Percentiles rank a stretch among this genome's conserved stretches.
phyloP scores from a whole-genome alignment of 768 basidiomycete species.

The Mycena rosella region DNA sequence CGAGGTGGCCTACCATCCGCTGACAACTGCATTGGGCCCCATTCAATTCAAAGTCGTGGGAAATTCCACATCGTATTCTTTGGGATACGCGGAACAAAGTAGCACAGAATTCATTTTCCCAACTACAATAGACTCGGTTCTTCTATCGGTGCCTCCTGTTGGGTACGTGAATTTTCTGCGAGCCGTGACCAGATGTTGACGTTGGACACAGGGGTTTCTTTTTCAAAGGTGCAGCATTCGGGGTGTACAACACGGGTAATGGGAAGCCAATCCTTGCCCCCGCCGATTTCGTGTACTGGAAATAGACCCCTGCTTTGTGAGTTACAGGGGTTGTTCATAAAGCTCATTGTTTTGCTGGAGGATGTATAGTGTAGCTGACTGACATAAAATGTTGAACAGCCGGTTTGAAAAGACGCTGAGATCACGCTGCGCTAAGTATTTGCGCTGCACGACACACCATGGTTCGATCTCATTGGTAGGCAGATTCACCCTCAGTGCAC shows the following conservation, averaged over 20 bases:
- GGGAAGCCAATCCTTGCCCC: constrained; percentile 50
- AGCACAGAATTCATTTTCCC: constrained; percentile 41
- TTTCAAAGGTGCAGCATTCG: constrained; percentile 55
- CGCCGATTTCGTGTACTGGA: constrained; percentile 55
- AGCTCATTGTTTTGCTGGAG: no score
- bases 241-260: constrained; percentile 54
- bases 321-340: no score
- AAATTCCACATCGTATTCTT: constrained; percentile 45
- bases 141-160: constrained; percentile 48
- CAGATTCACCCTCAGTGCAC: no score
- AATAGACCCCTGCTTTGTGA: constrained; percentile 42
- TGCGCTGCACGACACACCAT: no score
- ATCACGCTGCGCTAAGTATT: no score
- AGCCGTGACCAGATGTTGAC: background rate
- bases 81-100: constrained; percentile 51
- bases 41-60: constrained; percentile 48
- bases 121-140: constrained; percentile 47
- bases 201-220: constrained; percentile 47
- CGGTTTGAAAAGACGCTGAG: no score
- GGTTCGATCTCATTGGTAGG: no score
- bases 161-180: constrained; percentile 41
- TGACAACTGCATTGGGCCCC: constrained; percentile 38
- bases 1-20: constrained; percentile 38
- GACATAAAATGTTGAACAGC: no score
- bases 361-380: no score